Evolutionary conservation across 2,329 filamentous ascomycete genomes (phyloP).

Genomic region (Paecilomyces sp.): DNA sequence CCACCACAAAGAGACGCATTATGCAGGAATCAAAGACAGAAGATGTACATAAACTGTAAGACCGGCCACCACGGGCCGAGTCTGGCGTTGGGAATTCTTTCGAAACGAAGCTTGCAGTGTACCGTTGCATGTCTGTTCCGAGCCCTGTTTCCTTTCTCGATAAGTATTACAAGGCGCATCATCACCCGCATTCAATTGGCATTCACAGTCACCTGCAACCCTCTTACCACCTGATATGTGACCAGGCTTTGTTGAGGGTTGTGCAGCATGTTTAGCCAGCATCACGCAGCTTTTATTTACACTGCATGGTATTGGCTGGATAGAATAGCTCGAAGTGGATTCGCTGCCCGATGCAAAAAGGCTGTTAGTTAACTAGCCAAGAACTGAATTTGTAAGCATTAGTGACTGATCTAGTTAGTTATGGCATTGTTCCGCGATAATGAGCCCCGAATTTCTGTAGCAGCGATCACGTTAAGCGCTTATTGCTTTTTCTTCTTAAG

Average conservation of each 20-base stretch:
- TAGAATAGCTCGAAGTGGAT: background rate
- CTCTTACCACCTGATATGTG: background rate
- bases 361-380: background rate
- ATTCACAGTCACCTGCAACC: background rate
- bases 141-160: background rate
- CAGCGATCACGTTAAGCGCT: background rate
- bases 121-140: background rate
- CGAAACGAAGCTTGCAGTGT: conserved; percentile 1
- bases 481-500: background rate
- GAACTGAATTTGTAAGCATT: background rate
- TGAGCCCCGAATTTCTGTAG: background rate
- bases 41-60: conserved; percentile 34
- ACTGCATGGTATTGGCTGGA: background rate
- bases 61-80: conserved; percentile 27
- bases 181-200: background rate
- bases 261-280: background rate
- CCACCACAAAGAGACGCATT: background rate
- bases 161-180: background rate
- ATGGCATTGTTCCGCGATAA: background rate
- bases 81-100: conserved; percentile 26
- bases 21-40: conserved; percentile 19
- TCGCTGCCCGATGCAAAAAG: background rate
- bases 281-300: background rate
- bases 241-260: background rate
- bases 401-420: background rate